Conservation (phyloP, 2,329 filamentous ascomycete genomes). For the Metarhizium brunneum region DNA sequence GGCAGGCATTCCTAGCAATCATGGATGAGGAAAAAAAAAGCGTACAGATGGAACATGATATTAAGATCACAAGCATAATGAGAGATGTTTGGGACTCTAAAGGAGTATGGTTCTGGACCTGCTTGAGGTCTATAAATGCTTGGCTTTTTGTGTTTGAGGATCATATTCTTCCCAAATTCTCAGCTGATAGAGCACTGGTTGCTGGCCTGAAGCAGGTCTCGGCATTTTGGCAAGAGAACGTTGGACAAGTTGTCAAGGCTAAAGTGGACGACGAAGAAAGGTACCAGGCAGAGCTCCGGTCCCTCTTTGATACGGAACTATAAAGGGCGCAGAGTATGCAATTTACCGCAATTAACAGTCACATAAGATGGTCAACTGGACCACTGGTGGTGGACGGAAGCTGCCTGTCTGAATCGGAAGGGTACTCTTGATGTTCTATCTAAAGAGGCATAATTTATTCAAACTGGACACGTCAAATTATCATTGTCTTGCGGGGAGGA, state of each 20-base stretch:
- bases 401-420: no score
- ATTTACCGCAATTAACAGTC: background rate
- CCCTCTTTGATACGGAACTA: background rate
- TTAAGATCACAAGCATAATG: slow-evolving; percentile 10
- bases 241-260: slow-evolving; percentile 1
- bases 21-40: slow-evolving; percentile 8
- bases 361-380: no score
- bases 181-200: slow-evolving; percentile 7
- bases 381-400: no score
- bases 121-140: slow-evolving; percentile 11
- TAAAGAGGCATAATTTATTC: no score
- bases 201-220: slow-evolving; percentile 7
- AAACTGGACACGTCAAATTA: no score
- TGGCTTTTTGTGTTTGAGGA: slow-evolving; percentile 14
- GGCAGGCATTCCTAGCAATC: slow-evolving; percentile 7
- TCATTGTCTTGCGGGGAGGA: no score
- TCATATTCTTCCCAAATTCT: slow-evolving; percentile 10
- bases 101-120: slow-evolving; percentile 15
- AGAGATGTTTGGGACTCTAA: slow-evolving; percentile 11
- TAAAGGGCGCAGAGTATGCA: background rate
- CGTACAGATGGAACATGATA: slow-evolving; percentile 7
- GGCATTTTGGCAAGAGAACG: slow-evolving; percentile 9
- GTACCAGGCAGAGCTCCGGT: slow-evolving; percentile 9
- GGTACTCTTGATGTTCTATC: no score
- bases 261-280: slow-evolving; percentile 11